A percentile compares a stretch with the other conserved stretches of the same genome.
These are phyloP conservation scores for Vitis hybrid DNA, from an alignment of 177 flowering plant genomes.

Conservation along the genomic window DNA sequence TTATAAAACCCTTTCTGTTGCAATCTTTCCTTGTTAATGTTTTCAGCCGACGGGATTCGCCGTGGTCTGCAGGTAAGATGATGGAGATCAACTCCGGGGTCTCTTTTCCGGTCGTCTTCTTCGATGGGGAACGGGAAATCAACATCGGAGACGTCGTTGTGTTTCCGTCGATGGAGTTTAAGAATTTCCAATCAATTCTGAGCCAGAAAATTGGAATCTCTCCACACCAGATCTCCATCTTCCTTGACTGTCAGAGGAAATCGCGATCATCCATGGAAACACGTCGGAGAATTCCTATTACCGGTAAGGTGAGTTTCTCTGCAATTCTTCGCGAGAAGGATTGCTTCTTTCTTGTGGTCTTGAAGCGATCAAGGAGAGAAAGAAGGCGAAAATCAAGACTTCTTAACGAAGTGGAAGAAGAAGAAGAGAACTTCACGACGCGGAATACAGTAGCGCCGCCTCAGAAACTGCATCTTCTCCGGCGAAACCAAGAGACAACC, in stretches of 20 bases:
- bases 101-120: conserved; percentile 52
- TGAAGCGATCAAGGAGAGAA: conserved; percentile 39
- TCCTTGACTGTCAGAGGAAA: conserved; percentile 21
- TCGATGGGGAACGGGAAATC: conserved; percentile 58
- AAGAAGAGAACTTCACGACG: conserved; percentile 4
- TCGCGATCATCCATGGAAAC: conserved; percentile 5
- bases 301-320: conserved; percentile 40
- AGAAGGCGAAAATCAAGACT: conserved; percentile 16
- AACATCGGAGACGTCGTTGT: conserved; percentile 42
- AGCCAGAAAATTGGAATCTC: conserved; percentile 51
- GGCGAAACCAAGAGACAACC: background rate
- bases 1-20: conserved; percentile 17
- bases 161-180: conserved; percentile 31
- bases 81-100: conserved; percentile 7
- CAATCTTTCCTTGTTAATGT: background rate
- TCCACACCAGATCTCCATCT: conserved; percentile 56
- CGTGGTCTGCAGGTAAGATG: conserved; percentile 14
- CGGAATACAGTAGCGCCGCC: background rate
- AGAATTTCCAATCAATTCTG: conserved; percentile 33
- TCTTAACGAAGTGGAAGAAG: background rate
- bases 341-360: conserved; percentile 40
- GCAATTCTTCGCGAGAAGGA: conserved; percentile 25
- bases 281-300: conserved; percentile 31
- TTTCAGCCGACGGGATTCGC: background rate
- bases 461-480: conserved; percentile 28